Evolutionary conservation across 139 green algal genomes (phyloP), one percentile per base, ranked within the genome.

Genomic region (Asterochloris sp.): DNA sequence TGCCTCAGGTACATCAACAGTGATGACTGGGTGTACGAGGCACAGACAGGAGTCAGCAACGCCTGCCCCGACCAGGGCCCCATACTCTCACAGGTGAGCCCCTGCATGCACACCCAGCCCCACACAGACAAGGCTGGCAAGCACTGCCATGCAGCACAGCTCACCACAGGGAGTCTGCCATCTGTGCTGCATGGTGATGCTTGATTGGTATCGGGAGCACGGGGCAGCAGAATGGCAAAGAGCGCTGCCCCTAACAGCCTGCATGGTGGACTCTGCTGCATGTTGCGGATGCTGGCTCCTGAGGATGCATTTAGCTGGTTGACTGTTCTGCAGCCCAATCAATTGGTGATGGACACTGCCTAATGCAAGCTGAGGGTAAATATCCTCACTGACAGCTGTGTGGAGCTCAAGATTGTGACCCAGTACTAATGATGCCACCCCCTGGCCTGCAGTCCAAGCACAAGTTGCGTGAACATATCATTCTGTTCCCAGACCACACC

Each of bases 401-500:
- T 54, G 24, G 8, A 76, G 10, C 4, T 21, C 24, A 38, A 11
- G 0, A 0, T 1, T 78, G 74, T 11, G 29, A n/a, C 9, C n/a
- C 19, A 10, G 62, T 24, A 23, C 16, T 0, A 64, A 28, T 26
- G 15, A 10, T 13, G 28, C 14, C 74, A 47, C 0, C 17, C 27
- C 17, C 29, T 63, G 16, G 38, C 38, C 15, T 78, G 74, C 74
- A 78, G 76, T 69, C 76, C 23, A 80, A 80, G 60, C 60, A 80
- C 60, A 61, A 62, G 60, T 62, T n/a, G 54, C 76, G 68, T 69
- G 76, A 80, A 15, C 76, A 80, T 69, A 62, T 80, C 17, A 54
- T 80, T 15, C 60, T 80, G 19, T 62, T 69, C 61, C 76, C 76
- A 23, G 76, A 80, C 23, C 76, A 80, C 60, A 80, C 76, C 61